Evolutionary conservation across 176 grass and related monocot genomes (phyloP).

Genomic region (Coix lacrymajobi): DNA sequence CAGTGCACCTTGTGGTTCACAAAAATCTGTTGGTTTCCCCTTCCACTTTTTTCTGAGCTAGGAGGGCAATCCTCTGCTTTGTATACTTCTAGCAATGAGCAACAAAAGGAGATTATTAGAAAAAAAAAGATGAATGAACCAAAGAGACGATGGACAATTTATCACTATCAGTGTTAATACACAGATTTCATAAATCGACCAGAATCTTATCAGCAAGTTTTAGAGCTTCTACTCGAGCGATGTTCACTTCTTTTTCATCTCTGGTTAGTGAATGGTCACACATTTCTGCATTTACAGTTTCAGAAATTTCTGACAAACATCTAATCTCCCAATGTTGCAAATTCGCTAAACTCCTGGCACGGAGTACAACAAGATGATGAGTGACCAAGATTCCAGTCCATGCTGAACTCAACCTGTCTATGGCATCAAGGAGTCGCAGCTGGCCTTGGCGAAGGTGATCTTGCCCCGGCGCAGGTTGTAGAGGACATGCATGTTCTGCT

Average conservation of each 20-base stretch:
- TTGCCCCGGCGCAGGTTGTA: constrained; percentile 38
- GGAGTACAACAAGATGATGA: background rate
- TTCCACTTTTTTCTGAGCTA: background rate
- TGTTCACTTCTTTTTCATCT: background rate
- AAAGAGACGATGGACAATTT: background rate
- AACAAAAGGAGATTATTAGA: background rate
- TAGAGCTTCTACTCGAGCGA: background rate
- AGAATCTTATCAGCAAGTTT: background rate
- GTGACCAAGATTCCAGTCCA: background rate
- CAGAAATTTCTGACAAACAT: background rate
- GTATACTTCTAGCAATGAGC: background rate
- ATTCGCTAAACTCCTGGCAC: background rate
- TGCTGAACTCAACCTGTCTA: background rate
- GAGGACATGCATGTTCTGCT: constrained; percentile 54
- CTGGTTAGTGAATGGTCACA: background rate
- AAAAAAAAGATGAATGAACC: background rate
- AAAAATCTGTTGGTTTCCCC: background rate
- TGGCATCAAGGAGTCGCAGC: constrained; percentile 12
- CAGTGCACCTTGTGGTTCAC: background rate
- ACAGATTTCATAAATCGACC: background rate
- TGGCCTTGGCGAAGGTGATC: constrained; percentile 45
- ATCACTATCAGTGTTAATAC: background rate
- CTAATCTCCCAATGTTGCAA: background rate
- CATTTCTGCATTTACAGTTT: background rate
- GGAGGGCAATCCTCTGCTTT: background rate